Evolutionary conservation across 441 rosid species (phyloP), one percentile per base, ranked within the genome.

Genomic region (Gossypium gossypioides): DNA sequence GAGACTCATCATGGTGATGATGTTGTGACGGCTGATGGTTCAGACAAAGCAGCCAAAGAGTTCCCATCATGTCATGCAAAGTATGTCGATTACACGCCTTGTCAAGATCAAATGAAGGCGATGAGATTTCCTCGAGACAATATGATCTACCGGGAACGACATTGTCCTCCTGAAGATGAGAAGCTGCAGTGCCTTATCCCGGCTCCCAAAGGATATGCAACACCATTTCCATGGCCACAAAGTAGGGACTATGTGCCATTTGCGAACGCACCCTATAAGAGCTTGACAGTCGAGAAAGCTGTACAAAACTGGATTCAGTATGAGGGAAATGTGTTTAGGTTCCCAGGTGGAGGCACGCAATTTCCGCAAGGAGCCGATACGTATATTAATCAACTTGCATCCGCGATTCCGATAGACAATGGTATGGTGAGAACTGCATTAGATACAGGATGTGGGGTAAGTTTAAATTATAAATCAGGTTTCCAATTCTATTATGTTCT

Each of bases 281-380:
- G 80, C 74, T 75, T 82, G 77, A 75, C 83, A 16, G 81, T 82
- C 19, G 85, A 82, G 73, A 82, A 80, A 74, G 83, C 85, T 50
- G 76, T 79, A 25, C 85, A 79, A 72, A 82, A 82, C 70, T 82
- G 85, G 85, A 77, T 82, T 73, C 85, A 73, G 10, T 82, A 73
- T 63, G 85, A 79, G 64, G 85, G 85, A 51, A 80, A 73, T 22
- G 78, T 82, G 56, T 80, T 82, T 73, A 77, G 81, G 77, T 80
- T 82, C 72, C 85, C 85, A 0, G 85, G 85, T 66, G 85, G 85
- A 24, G 85, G 85, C 42, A 80, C 83, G 0, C 83, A 82, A 74
- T 82, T 79, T 52, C 85, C 85, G 15, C 58, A 80, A 2, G 85
- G 85, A 52, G 85, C 83, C 6, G 81, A 79, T 56, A 55, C 71